Evolutionary conservation across 768 basidiomycete species (phyloP).

Genomic region (Leccinum fibrillosum): DNA sequence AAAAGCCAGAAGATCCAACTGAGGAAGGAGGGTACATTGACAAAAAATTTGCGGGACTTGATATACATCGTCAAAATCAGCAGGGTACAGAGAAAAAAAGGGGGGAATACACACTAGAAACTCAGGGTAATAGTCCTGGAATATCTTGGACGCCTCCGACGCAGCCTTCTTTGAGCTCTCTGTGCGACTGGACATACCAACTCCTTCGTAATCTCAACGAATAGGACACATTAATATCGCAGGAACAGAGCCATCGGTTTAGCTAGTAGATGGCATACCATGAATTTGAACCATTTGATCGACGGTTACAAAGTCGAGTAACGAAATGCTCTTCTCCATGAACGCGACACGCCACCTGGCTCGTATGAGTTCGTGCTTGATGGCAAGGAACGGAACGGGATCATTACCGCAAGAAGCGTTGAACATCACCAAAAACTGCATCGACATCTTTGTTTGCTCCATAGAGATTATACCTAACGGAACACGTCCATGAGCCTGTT

Average conservation of each 20-base stretch:
- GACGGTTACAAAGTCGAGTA: slow-evolving; percentile 68
- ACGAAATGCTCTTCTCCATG: slow-evolving; percentile 63
- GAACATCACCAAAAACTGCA: slow-evolving; percentile 72
- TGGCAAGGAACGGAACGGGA: neutral
- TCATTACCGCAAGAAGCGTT: slow-evolving; percentile 68
- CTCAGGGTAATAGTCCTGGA: slow-evolving; percentile 77
- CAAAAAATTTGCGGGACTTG: slow-evolving; percentile 74
- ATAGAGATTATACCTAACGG: slow-evolving; percentile 70
- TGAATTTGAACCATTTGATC: slow-evolving; percentile 77
- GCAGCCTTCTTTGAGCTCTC: slow-evolving; percentile 78
- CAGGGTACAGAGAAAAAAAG: slow-evolving; percentile 12
- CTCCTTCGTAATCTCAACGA: slow-evolving; percentile 69
- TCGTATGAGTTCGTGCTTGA: slow-evolving; percentile 6
- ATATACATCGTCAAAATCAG: neutral
- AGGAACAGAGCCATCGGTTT: neutral
- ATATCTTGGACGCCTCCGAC: slow-evolving; percentile 68
- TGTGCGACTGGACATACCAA: slow-evolving; percentile 59
- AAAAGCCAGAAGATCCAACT: slow-evolving; percentile 86
- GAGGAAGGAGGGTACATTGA: slow-evolving; percentile 74
- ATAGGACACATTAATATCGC: neutral
- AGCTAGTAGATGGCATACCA: slow-evolving; percentile 36
- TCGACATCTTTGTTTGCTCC: slow-evolving; percentile 65
- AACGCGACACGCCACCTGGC: slow-evolving; percentile 74
- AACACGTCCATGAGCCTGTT: neutral
- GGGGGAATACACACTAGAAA: slow-evolving; percentile 46